A percentile compares a stretch with the other conserved stretches of the same genome.
Conservation (phyloP, 768 basidiomycete genomes). For the Termitomyces sp. region DNA sequence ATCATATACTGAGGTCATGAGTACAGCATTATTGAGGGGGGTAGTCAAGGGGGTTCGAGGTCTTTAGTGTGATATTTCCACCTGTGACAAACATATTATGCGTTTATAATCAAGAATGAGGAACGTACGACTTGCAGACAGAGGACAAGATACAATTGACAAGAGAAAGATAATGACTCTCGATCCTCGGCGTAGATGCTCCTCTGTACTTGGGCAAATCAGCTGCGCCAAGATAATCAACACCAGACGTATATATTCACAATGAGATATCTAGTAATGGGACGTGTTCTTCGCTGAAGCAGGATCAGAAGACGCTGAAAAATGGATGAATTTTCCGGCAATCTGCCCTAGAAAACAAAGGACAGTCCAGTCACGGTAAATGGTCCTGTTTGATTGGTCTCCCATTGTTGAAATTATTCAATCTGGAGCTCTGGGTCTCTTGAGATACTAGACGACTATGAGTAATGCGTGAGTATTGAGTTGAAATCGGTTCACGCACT, state of each 20-base stretch:
- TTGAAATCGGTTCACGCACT: not conserved
- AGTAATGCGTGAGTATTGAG: not conserved
- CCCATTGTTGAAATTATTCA: constrained; percentile 26
- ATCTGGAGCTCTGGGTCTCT: constrained; percentile 19
- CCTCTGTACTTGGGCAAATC: constrained; percentile 9
- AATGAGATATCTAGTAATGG: constrained; percentile 28
- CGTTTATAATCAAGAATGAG: not conserved
- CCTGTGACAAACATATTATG: constrained; percentile 9
- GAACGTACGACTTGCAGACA: constrained; percentile 8
- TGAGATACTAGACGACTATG: not conserved
- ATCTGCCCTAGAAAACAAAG: constrained; percentile 23
- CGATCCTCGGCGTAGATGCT: not conserved
- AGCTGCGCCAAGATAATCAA: not conserved
- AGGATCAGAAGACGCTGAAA: constrained; percentile 24
- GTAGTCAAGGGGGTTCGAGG: constrained; percentile 34
- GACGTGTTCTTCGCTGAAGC: constrained; percentile 28
- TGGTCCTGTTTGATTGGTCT: constrained; percentile 25
- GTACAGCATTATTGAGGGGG: constrained; percentile 38
- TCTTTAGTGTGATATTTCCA: constrained; percentile 27
- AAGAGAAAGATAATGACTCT: constrained; percentile 1
- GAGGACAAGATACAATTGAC: not conserved
- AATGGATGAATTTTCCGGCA: constrained; percentile 13
- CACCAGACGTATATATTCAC: constrained; percentile 16
- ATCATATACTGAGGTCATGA: constrained; percentile 24
- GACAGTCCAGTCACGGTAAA: constrained; percentile 20